Percentiles rank a stretch among this genome's conserved stretches.
phyloP scores from a whole-genome alignment of 345 rosid genomes.

The Syzygium aromaticum region DNA sequence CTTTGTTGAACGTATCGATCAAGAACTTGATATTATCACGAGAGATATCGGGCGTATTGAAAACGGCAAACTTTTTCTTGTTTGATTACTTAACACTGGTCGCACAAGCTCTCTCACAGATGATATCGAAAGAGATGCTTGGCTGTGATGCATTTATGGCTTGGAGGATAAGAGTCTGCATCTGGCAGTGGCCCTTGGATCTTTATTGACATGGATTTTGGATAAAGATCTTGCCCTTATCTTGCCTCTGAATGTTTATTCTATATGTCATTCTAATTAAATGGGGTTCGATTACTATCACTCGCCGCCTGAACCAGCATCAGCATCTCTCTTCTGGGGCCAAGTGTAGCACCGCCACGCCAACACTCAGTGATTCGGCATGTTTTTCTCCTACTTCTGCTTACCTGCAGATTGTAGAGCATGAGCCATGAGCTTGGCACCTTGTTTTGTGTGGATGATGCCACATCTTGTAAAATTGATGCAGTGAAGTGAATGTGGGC shows the following conservation, averaged over 20 bases:
- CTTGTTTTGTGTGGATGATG: not conserved
- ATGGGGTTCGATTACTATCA: not conserved
- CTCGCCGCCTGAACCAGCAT: not conserved
- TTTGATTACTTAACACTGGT: not conserved
- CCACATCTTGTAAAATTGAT: not conserved
- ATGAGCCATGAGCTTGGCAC: not conserved
- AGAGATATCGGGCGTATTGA: not conserved
- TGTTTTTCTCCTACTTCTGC: not conserved
- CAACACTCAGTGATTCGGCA: not conserved
- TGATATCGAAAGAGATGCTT: not conserved
- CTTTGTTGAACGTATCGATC: not conserved
- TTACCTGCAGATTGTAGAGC: not conserved
- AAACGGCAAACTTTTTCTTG: too few relatives aligned
- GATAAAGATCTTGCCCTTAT: not conserved
- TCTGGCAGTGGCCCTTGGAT: not conserved
- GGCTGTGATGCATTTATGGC: not conserved
- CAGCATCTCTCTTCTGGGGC: not conserved
- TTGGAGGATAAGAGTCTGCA: not conserved
- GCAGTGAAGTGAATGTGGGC: not conserved
- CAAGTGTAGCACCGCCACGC: not conserved
- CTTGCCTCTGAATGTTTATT: not conserved
- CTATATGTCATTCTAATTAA: not conserved
- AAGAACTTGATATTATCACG: not conserved
- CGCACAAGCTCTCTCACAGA: not conserved
- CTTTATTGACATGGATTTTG: not conserved